phyloP scores from a whole-genome alignment of 2,329 filamentous ascomycete species.

The Davidsoniella neocaledoniae region DNA sequence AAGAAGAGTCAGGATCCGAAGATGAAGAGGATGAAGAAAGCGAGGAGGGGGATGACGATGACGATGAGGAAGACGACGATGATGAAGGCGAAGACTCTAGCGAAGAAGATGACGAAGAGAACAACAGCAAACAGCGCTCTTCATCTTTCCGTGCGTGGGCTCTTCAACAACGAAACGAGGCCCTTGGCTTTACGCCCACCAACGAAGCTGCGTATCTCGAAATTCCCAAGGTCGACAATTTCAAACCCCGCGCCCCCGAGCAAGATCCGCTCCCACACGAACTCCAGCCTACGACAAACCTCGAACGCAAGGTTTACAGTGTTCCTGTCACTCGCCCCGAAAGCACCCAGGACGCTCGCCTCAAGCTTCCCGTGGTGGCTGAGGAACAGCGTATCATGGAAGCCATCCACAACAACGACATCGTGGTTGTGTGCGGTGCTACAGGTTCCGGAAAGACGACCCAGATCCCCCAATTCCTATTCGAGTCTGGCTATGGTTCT shows the following conservation, averaged over 20 bases:
- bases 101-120: constrained; percentile 18
- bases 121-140: constrained; percentile 21
- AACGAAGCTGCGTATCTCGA: constrained; percentile 26
- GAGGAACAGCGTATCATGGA: constrained; percentile 98
- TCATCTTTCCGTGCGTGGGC: constrained; percentile 92
- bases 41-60: constrained; percentile 17
- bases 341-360: constrained; percentile 60
- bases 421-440: constrained; percentile 81
- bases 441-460: constrained; percentile 98
- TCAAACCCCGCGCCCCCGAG: constrained; percentile 50
- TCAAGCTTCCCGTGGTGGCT: constrained; percentile 75
- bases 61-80: background rate
- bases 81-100: constrained; percentile 2
- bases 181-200: constrained; percentile 46
- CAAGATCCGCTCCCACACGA: constrained; percentile 54
- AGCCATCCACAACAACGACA: constrained; percentile 78
- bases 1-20: constrained; percentile 14
- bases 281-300: constrained; percentile 42
- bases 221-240: constrained; percentile 42
- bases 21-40: constrained; percentile 15
- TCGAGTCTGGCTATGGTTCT: constrained; percentile 80
- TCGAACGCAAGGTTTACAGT: constrained; percentile 55
- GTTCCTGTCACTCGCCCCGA: constrained; percentile 52
- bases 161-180: constrained; percentile 66
- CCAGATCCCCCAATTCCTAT: constrained; percentile 90